Evolutionary conservation across 2,329 filamentous ascomycete genomes (phyloP), one percentile per base, ranked within the genome.

Genomic region (Ophiostoma sp.): DNA sequence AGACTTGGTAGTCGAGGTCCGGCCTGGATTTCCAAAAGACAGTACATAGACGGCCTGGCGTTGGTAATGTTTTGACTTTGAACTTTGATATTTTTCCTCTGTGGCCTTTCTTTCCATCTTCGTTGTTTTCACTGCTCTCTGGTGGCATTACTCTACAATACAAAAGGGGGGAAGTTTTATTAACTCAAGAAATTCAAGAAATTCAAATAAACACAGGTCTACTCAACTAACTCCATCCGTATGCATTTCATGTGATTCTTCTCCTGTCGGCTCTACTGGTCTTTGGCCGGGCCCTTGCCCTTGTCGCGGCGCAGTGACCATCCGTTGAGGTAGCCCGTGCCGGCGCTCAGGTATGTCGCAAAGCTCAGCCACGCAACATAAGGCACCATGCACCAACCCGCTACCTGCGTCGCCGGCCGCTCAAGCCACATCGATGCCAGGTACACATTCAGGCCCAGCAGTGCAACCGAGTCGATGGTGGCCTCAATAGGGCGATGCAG

Each of bases 291-390:
- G 33, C 72, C 76, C 48, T 68, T 68, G 48, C 35, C 60, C 60
- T 64, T 64, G 60, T 64, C 60, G 33, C 31, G 48, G 10, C 35
- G 44, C 71, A 90, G 80, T 74, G 87, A 83, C 90, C 90, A 93
- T 67, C 82, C 79, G 77, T 93, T 93, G 79, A 93, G 78, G 73
- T 89, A 82, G 1, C 90, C 89, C 2, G 88, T 84, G 0, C 88
- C 88, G 0, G 86, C 87, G 76, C 88, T 92, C 68, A 98, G 82
- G 77, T 97, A 98, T 0, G 91, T 93, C 41, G 93, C 94, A 77
- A 96, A 97, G 69, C 88, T 83, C 75, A 97, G 81, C 94, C 94
- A 98, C 20, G 83, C 91, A 35, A 96, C 80, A 77, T 97, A 98
- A 0, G 94, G 94, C 33, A 86, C 85, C 79, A 96, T 84, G 74